These are phyloP conservation scores for Alternaria conjuncta DNA, from an alignment of 2,329 filamentous ascomycete genomes.

Conservation along the genomic window DNA sequence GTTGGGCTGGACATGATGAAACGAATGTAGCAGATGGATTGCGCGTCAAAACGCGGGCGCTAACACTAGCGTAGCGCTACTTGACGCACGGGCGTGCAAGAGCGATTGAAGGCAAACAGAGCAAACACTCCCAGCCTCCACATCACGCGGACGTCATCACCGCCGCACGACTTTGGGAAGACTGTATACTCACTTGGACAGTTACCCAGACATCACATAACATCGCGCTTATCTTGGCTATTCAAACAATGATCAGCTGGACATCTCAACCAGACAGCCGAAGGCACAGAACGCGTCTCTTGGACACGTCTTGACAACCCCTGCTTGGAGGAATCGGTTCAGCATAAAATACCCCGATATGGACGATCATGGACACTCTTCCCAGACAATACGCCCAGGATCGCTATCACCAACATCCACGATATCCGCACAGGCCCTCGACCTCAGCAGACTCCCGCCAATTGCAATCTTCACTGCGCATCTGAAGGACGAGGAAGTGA, in stretches of 20 bases:
- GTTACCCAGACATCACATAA: background rate
- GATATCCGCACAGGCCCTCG: conserved; percentile 27
- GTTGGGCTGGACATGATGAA: conserved; percentile 12
- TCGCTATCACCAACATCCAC: conserved; percentile 27
- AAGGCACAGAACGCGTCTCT: conserved; percentile 28
- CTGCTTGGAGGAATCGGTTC: conserved; percentile 35
- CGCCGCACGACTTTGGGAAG: background rate
- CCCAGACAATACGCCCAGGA: conserved; percentile 22
- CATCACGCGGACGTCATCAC: conserved; percentile 26
- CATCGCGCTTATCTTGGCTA: conserved; percentile 6
- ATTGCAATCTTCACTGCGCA: conserved; percentile 78
- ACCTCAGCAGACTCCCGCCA: conserved; percentile 61
- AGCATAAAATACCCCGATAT: conserved; percentile 25
- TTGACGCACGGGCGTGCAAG: background rate
- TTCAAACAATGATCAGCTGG: conserved; percentile 27
- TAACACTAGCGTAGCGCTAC: background rate
- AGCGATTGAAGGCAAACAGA: conserved; percentile 6
- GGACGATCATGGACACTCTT: conserved; percentile 28
- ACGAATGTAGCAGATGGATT: conserved; percentile 18
- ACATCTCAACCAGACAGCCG: conserved; percentile 12
- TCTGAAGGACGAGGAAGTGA: conserved; percentile 67
- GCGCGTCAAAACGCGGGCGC: conserved; percentile 11
- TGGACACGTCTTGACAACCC: conserved; percentile 36
- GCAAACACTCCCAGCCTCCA: conserved; percentile 8
- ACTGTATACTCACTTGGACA: background rate